Conservation (phyloP, 1,284 basidiomycete genomes). For the Binderoboletus segoi region DNA sequence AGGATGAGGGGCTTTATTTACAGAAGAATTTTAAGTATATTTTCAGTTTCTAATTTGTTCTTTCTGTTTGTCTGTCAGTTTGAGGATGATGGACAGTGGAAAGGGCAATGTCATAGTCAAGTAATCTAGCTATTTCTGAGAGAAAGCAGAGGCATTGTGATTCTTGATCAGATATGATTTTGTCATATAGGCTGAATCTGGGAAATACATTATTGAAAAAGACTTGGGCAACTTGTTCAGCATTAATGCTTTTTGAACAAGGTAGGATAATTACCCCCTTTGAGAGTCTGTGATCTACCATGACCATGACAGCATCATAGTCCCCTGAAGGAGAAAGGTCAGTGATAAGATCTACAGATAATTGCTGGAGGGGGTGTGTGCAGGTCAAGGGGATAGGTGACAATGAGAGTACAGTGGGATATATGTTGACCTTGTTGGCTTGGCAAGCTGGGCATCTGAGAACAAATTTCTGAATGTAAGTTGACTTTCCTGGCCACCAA, state of each 20-base stretch:
- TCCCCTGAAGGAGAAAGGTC: accelerated
- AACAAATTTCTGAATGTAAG: neutral
- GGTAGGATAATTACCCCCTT: neutral
- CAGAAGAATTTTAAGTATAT: neutral
- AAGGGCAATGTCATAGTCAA: too few species aligned
- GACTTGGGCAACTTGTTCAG: neutral
- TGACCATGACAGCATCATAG: neutral
- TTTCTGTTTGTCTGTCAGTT: neutral
- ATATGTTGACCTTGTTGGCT: neutral
- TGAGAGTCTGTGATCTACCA: neutral
- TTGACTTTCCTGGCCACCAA: neutral
- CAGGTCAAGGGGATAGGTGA: neutral
- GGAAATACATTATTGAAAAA: neutral
- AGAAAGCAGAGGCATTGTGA: too few species aligned
- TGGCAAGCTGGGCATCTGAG: neutral
- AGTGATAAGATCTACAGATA: too few species aligned
- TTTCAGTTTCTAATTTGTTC: neutral
- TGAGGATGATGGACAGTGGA: neutral
- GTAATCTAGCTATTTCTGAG: too few species aligned
- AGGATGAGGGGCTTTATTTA: neutral
- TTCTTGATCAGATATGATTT: too few species aligned
- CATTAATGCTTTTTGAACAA: neutral
- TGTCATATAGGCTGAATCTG: neutral
- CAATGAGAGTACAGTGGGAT: neutral
- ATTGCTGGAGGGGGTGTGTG: neutral